Evolutionary conservation across 2,329 filamentous ascomycete genomes (phyloP), one percentile per base, ranked within the genome.

Genomic region (Bipolaris bicolor): DNA sequence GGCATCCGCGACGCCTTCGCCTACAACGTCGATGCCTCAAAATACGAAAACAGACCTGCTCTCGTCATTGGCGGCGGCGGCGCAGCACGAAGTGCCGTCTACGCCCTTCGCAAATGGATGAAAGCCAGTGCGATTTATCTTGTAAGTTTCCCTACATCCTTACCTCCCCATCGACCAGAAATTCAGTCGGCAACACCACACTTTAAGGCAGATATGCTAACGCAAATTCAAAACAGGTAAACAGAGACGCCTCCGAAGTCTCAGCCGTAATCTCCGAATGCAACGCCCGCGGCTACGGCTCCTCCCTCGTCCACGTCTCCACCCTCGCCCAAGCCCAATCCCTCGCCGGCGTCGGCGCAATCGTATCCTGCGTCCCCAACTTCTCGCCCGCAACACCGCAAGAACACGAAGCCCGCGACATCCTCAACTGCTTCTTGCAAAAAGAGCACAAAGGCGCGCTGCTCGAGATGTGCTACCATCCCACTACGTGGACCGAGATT

Each of bases 391-490:
- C 80, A 66, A 89, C 86, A 0, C 75, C 80, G 1, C 83, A 82
- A 26, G 90, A 95, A 78, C 81, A 26, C 26, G 78, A 80, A 40
- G 85, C 88, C 3, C 79, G 90, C 1, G 73, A 76, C 1, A 81
- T 91, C 0, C 74, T 83, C 0, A 81, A 86, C 66, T 73, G 78
- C 3, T 83, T 84, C 49, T 58, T 84, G 33, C 47, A 55, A 24
- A 81, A 80, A 52, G 70, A 79, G 29, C 77, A 83, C 59, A 88
- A 89, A 75, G 90, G 89, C 6, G 86, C 86, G 6, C 84, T 93
- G 55, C 74, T 93, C 58, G 90, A 93, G 75, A 93, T 94, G 90
- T 92, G 90, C 80, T 93, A 93, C 73, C 90, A 92, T 71, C 90
- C 90, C 0, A 75, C 82, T 2, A 88, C 89, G 0, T 73, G 65